A percentile compares a stretch with the other conserved stretches of the same genome.
Conservation (phyloP, 2,329 filamentous ascomycete species). For the Monilinia fructicola region DNA sequence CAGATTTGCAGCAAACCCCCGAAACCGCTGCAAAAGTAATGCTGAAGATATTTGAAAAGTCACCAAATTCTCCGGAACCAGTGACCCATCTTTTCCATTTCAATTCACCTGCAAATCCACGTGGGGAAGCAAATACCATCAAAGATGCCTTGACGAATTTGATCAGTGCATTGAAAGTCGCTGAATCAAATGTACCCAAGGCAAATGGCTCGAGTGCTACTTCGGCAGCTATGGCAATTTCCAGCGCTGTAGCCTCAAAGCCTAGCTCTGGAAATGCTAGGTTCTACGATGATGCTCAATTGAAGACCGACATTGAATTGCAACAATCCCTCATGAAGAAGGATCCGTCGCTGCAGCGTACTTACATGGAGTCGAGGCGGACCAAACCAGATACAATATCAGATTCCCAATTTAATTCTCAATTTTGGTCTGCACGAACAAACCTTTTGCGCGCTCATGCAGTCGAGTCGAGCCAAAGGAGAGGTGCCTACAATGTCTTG, state of each 20-base stretch:
- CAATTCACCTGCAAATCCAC: slow-evolving; percentile 71
- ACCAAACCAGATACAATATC: slow-evolving; percentile 84
- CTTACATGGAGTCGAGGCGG: slow-evolving; percentile 80
- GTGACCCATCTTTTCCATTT: slow-evolving; percentile 85
- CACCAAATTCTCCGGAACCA: slow-evolving; percentile 56
- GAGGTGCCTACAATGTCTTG: slow-evolving; percentile 90
- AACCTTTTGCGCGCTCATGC: slow-evolving; percentile 86
- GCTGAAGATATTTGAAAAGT: slow-evolving; percentile 83
- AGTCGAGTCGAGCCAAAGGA: slow-evolving; percentile 81
- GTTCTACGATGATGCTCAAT: slow-evolving; percentile 77
- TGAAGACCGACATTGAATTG: slow-evolving; percentile 76
- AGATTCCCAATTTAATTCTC: slow-evolving; percentile 76
- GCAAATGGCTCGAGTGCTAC: slow-evolving; percentile 44
- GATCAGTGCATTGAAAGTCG: slow-evolving; percentile 58
- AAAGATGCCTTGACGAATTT: slow-evolving; percentile 78
- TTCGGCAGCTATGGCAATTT: slow-evolving; percentile 75
- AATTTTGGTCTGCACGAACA: slow-evolving; percentile 91
- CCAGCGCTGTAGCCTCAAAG: slow-evolving; percentile 62
- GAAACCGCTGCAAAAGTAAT: slow-evolving; percentile 87
- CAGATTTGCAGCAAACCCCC: slow-evolving; percentile 93
- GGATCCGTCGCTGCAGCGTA: slow-evolving; percentile 71
- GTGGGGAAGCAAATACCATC: slow-evolving; percentile 79
- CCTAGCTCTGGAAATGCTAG: slow-evolving; percentile 50
- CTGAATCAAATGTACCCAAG: slow-evolving; percentile 40
- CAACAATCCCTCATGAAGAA: slow-evolving; percentile 87